phyloP scores from a whole-genome alignment of 2,329 filamentous ascomycete genomes.

The Xylaria sp. region DNA sequence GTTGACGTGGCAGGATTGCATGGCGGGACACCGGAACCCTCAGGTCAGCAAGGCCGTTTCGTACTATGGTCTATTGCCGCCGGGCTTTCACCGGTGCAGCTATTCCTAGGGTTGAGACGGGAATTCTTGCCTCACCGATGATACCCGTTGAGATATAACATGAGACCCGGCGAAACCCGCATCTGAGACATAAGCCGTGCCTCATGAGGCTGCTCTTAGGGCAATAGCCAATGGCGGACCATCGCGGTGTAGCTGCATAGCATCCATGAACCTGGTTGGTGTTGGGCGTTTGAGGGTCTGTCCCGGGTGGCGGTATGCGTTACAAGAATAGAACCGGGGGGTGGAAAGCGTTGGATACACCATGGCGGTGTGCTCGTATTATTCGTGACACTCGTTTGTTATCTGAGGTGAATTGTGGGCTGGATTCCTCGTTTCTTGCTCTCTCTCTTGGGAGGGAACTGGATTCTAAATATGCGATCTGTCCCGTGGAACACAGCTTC shows the following conservation, averaged over 20 bases:
- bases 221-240: conserved; percentile 1
- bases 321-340: background rate
- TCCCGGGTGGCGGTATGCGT: background rate
- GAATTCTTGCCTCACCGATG: background rate
- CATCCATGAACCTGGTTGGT: background rate
- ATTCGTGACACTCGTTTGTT: background rate
- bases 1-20: no score
- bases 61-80: no score
- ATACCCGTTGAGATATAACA: conserved; percentile 1
- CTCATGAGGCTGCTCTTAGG: conserved; percentile 1
- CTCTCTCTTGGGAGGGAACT: no score
- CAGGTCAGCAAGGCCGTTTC: no score
- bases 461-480: no score
- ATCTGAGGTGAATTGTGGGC: background rate
- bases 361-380: no score
- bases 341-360: background rate
- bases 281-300: background rate
- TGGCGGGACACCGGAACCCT: no score
- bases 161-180: conserved; percentile 19
- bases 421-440: background rate
- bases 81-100: no score
- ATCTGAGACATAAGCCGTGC: conserved; percentile 17
- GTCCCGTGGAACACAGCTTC: background rate
- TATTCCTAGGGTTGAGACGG: no score
- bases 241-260: background rate